Evolutionary conservation across 169 alveolate genomes (phyloP).

Genomic region (Cardiosporidium cionae): DNA sequence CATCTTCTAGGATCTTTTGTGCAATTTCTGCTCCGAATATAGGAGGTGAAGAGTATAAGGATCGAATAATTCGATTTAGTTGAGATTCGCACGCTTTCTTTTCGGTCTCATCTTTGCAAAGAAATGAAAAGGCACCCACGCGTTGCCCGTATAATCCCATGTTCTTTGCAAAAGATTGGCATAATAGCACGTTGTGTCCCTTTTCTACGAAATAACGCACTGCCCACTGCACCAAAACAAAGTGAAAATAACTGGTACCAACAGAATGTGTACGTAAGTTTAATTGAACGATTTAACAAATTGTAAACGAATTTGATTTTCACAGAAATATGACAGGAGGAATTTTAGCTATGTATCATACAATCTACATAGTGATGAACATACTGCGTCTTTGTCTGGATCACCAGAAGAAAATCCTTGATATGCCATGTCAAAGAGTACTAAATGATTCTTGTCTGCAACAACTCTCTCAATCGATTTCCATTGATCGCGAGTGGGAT

Average conservation of each 20-base stretch:
- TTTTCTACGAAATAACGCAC: neutral
- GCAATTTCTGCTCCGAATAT: constrained; percentile 68
- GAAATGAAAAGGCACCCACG: constrained; percentile 65
- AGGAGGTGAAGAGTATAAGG: constrained; percentile 68
- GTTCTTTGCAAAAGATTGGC: constrained; percentile 79
- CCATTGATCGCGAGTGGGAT: constrained; percentile 60
- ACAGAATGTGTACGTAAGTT: neutral
- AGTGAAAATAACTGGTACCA: too few species aligned
- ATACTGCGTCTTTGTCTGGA: constrained; percentile 60
- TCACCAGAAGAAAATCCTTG: constrained; percentile 84
- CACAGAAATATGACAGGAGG: neutral
- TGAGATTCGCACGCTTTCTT: constrained; percentile 10
- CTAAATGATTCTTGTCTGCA: constrained; percentile 45
- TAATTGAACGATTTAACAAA: neutral
- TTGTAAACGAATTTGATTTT: neutral
- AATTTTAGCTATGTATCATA: neutral
- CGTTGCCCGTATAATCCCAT: constrained; percentile 86
- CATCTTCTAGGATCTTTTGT: constrained; percentile 54
- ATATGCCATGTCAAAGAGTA: constrained; percentile 76
- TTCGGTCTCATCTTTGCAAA: constrained; percentile 19
- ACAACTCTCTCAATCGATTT: constrained; percentile 44
- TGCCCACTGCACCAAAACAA: neutral
- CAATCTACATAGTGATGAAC: constrained; percentile 41
- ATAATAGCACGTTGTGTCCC: constrained; percentile 36
- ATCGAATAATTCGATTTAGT: constrained; percentile 58